A percentile compares a stretch with the other conserved stretches of the same genome.
phyloP scores from a whole-genome alignment of 2,329 filamentous ascomycete species.

The Colletotrichum endophyticum region DNA sequence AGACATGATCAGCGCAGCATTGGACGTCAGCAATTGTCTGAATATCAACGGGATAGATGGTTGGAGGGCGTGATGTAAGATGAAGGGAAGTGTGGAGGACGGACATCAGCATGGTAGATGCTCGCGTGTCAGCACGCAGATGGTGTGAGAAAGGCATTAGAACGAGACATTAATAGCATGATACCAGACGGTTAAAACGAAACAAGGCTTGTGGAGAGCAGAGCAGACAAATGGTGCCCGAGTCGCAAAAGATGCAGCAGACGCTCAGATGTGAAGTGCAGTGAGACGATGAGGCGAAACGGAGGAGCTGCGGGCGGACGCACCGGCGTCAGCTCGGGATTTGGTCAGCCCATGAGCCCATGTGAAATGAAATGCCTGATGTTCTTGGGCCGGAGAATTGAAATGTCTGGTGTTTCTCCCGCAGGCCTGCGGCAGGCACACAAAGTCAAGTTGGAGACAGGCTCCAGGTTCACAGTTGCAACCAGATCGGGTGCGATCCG shows the following conservation, averaged over 20 bases:
- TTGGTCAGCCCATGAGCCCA: neutral
- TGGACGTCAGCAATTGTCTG: neutral
- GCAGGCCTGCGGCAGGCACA: neutral
- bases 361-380: neutral
- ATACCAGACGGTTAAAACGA: constrained; percentile 19
- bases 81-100: neutral
- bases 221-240: neutral
- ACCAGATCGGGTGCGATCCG: neutral
- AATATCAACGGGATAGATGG: neutral
- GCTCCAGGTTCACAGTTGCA: neutral
- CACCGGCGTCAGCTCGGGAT: neutral
- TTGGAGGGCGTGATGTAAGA: neutral
- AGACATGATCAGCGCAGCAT: neutral
- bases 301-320: neutral
- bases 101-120: neutral
- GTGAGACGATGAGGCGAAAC: constrained; percentile 16
- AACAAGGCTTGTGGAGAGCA: constrained; percentile 2
- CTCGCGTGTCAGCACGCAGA: neutral
- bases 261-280: constrained; percentile 5
- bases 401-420: neutral
- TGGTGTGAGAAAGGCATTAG: neutral
- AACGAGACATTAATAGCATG: constrained; percentile 18
- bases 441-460: neutral
- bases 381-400: neutral
- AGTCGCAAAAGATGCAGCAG: neutral